Evolutionary conservation across 1,284 basidiomycete species (phyloP).

Genomic region (Trametes hirsuta): DNA sequence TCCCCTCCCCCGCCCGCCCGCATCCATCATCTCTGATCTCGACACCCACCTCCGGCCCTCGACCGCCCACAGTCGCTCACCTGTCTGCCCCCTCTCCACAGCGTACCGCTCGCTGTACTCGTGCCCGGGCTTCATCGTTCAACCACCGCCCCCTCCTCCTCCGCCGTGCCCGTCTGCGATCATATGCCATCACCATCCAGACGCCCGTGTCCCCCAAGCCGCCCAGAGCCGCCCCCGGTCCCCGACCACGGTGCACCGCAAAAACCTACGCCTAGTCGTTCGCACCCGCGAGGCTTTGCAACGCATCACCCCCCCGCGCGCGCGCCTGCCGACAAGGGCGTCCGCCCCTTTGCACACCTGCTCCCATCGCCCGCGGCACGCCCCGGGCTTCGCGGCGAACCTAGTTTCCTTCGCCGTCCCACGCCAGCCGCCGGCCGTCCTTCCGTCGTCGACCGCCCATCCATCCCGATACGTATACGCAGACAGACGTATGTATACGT

Average conservation of each 20-base stretch:
- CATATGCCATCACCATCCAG: constrained; percentile 3
- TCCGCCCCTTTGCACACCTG: no score
- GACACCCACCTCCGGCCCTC: background rate
- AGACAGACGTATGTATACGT: background rate
- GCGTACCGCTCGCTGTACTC: background rate
- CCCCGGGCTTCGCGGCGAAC: no score
- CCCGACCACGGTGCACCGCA: background rate
- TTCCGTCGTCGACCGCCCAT: no score
- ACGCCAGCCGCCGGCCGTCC: no score
- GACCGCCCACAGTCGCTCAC: background rate
- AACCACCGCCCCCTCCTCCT: background rate
- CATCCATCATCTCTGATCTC: constrained; percentile 10
- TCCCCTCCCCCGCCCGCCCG: constrained; percentile 6
- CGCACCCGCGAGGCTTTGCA: background rate
- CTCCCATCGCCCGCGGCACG: no score
- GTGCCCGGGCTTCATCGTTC: background rate
- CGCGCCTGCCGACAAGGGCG: no score
- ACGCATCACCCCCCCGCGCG: no score
- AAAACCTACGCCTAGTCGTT: no score
- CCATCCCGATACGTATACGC: no score
- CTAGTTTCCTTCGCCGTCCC: no score
- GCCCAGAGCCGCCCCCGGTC: background rate
- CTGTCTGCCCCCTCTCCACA: background rate
- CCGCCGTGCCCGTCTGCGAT: background rate
- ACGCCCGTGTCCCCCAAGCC: background rate